Conservation (phyloP, 768 basidiomycete species). For the Boletus coccyginus region DNA sequence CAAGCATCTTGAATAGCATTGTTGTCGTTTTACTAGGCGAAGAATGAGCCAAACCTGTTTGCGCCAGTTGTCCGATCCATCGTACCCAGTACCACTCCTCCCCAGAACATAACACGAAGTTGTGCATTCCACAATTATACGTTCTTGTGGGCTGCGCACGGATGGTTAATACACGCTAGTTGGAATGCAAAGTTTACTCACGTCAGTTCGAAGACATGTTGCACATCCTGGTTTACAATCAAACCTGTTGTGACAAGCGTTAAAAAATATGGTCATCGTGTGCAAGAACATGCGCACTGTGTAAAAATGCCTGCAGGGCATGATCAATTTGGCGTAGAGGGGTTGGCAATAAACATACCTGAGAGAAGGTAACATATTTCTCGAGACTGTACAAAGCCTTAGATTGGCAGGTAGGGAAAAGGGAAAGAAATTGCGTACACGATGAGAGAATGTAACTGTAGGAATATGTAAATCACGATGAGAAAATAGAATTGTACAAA, state of each 20-base stretch:
- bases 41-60: too few relatives aligned
- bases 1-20: too few relatives aligned
- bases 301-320: constrained; percentile 19
- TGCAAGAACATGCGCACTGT: constrained; percentile 12
- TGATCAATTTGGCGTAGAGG: constrained; percentile 35
- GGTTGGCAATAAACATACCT: constrained; percentile 6
- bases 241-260: constrained; percentile 14
- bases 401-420: constrained; percentile 15
- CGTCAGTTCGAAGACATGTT: constrained; percentile 29
- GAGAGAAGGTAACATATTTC: constrained; percentile 31
- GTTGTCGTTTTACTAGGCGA: too few relatives aligned
- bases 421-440: constrained; percentile 39
- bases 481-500: neutral
- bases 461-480: neutral
- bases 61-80: too few relatives aligned
- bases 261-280: neutral
- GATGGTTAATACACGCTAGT: constrained; percentile 13
- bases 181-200: constrained; percentile 2
- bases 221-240: constrained; percentile 22
- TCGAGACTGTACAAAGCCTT: constrained; percentile 40
- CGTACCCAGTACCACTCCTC: too few relatives aligned
- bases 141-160: constrained; percentile 41
- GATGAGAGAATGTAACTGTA: constrained; percentile 54
- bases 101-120: constrained; percentile 59
- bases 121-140: constrained; percentile 55